Base-by-base conservation (phyloP, 257 asterid genomes). In the Ballota nigra region DNA sequence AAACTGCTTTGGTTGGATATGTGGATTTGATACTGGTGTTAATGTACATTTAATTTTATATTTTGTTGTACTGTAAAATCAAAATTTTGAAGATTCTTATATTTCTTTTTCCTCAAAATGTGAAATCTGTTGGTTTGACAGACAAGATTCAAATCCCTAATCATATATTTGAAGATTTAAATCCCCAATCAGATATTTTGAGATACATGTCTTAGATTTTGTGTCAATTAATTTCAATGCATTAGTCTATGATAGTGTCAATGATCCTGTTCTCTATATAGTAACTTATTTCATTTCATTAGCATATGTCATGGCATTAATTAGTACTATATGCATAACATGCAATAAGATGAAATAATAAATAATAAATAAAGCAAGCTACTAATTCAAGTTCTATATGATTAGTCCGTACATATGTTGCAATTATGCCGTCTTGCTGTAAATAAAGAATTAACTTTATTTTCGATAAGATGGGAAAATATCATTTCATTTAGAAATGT, bases 191-290 rank as follows among this genome's bases (percentile, higher is more conserved):
- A 59, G 53, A 57, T 57, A 43, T 45, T 13, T 55, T 56, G 55
- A 49, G 70, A 52, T 53, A 26, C 61, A 67, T 47, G n/a, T 4
- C 41, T 61, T 68, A 69, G 75, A 69, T 69, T 67, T 49, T 49
- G 68, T 75, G 38, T 31, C 69, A 43, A 43, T 70, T 24, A 16
- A 3, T 16, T 34, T 12, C 10, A 43, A 12, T 43, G 12, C 18
- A 16, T 47, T 47, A n/a, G 55, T 16, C 8, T 47, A 47, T n/a
- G 20, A 41, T 6, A 47, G 9, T 16, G 55, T 5, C 55, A 47
- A 47, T 15, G 5, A 15, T n/a, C 55, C 20, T 47, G 5, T 47
- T 1, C 55, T 47, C 22, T 4, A n/a, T 47, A 13, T 40, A 43
- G 18, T 13, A 43, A 12, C 22, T 47, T 47, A 47, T n/a, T 47